Conservation (phyloP, 495 filamentous ascomycete genomes). For the Trypethelium eluteriae region DNA sequence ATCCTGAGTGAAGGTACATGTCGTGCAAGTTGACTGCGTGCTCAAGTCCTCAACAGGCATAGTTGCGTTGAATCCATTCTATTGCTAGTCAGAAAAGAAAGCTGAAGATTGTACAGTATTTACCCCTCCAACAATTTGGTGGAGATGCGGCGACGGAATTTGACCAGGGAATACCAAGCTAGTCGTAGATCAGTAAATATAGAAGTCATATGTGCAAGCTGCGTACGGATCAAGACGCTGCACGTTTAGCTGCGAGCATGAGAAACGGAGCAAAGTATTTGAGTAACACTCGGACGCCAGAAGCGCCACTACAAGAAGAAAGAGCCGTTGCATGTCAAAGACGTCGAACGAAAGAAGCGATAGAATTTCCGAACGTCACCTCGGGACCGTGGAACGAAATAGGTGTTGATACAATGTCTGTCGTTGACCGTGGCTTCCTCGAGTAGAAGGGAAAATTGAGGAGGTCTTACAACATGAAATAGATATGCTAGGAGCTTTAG, state of each 20-base stretch:
- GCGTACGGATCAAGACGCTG: slow-evolving; percentile 40
- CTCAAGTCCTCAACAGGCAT: slow-evolving; percentile 26
- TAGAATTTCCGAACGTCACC: not conserved
- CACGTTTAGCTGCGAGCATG: slow-evolving; percentile 41
- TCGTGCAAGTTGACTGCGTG: slow-evolving; percentile 24
- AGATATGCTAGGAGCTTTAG: not conserved
- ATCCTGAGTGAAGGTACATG: slow-evolving; percentile 26
- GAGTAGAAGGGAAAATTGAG: not conserved
- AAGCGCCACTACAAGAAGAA: not conserved
- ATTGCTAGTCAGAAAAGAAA: slow-evolving; percentile 6
- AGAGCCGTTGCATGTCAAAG: not conserved
- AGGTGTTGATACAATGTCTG: not conserved
- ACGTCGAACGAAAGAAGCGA: not conserved
- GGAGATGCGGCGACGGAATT: slow-evolving; percentile 28
- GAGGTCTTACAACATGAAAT: not conserved
- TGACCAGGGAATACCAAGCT: slow-evolving; percentile 23
- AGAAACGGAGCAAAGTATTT: slow-evolving; percentile 36
- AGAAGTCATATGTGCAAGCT: slow-evolving; percentile 15
- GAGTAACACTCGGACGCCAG: slow-evolving; percentile 1
- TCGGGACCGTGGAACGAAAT: not conserved
- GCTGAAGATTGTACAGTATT: slow-evolving; percentile 21
- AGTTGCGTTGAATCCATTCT: slow-evolving; percentile 27
- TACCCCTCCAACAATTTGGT: slow-evolving; percentile 27
- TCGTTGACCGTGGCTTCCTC: not conserved
- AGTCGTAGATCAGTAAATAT: not conserved